phyloP scores from a whole-genome alignment of 2,329 filamentous ascomycete genomes.

The Fusarium napiforme region DNA sequence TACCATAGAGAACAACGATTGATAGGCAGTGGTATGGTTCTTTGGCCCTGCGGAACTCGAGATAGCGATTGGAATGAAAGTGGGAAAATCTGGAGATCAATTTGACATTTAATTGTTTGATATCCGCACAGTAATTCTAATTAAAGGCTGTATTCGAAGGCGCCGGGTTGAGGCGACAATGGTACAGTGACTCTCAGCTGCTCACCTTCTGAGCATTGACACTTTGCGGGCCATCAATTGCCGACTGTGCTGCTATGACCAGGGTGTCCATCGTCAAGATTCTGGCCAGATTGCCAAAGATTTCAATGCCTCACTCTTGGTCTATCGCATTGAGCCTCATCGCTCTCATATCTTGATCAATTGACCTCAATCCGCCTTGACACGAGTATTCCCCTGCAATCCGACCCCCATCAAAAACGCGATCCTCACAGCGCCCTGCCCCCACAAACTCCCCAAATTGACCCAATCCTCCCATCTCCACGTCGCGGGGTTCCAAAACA shows the following conservation, averaged over 20 bases:
- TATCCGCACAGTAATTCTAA: no score
- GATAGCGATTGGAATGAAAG: neutral
- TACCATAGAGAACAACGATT: neutral
- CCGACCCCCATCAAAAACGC: slow-evolving; percentile 31
- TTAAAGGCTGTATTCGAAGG: no score
- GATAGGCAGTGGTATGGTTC: neutral
- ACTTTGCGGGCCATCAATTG: neutral
- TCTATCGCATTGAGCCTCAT: neutral
- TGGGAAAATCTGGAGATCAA: neutral
- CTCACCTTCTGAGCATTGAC: no score
- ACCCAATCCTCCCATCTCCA: slow-evolving; percentile 38
- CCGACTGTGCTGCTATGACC: neutral
- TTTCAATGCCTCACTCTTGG: neutral
- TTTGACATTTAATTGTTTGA: no score
- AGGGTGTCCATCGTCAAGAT: neutral
- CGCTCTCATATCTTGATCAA: neutral
- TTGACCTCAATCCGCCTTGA: neutral
- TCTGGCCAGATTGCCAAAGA: neutral
- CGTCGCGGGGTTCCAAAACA: slow-evolving; percentile 15
- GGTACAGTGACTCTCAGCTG: no score
- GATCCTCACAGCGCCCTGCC: slow-evolving; percentile 20
- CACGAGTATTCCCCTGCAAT: neutral
- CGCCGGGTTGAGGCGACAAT: no score
- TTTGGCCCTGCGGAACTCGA: neutral
- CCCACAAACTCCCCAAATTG: slow-evolving; percentile 33